Evolutionary conservation across 177 flowering plant species (phyloP), one percentile per base, ranked within the genome.

Genomic region (Vitis hybrid): DNA sequence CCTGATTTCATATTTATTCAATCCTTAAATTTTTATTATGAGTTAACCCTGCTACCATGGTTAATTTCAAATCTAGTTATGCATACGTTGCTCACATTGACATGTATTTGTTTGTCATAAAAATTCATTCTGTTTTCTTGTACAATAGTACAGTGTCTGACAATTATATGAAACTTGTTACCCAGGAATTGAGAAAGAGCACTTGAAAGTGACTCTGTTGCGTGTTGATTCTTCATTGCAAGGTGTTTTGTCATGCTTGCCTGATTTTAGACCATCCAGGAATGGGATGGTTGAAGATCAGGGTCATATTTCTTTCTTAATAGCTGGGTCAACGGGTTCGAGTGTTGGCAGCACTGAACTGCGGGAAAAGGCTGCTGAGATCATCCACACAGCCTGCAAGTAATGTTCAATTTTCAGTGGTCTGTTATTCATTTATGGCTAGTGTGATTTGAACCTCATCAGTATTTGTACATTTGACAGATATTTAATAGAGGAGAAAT

Each of bases 171-270:
- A 56, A 66, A 66, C 45, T 70, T 49, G 11, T 75, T 63, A 66
- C 15, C 34, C 86, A 93, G 99, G 94, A 68, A 79, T 72, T 69
- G 97, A 90, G 82, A 95, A 93, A 81, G 98, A 91, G 72, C 98
- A 91, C 87, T 81, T 96, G 79, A 96, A 95, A 83, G 98, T 93
- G 85, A 93, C 90, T 72, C 92, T 96, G 69, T 67, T 96, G 64
- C 97, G 97, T 62, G 83, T 96, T 64, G 90, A 91, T 76, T 93
- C 98, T 66, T 84, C 97, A 66, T 69, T 96, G 81, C 99, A 96
- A 89, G 99, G 99, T 72, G 90, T 91, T 74, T 76, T 86, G 60
- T 93, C 99, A 72, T 96, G 99, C 84, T 86, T 96, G 82, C 98
- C 99, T 69, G 99, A 96, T 80, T 92, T 96, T 77, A 82, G 68